Evolutionary conservation across 371 early-diverging fungal species (phyloP).

Genomic region (Mortierella sp.): DNA sequence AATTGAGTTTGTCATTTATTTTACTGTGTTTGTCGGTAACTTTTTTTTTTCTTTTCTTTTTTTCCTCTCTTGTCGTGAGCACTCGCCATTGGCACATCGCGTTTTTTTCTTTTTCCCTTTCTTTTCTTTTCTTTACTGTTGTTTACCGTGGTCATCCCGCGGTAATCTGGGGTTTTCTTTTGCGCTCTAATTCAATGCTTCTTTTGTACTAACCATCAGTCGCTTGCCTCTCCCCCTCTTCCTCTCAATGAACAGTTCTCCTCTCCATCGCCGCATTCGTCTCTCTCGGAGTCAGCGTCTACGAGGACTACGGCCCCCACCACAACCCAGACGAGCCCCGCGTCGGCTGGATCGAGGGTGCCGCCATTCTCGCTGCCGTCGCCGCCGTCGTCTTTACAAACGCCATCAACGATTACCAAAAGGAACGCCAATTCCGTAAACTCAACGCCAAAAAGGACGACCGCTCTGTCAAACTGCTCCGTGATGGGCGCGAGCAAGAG

Average conservation of each 20-base stretch:
- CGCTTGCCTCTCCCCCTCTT: constrained; percentile 37
- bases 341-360: constrained; percentile 72
- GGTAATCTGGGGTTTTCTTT: not conserved
- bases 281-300: constrained; percentile 84
- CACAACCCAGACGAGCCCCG: constrained; percentile 72
- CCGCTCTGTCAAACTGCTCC: constrained; percentile 79
- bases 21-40: not conserved
- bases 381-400: constrained; percentile 93
- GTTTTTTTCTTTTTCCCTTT: not conserved
- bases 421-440: constrained; percentile 95
- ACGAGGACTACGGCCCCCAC: constrained; percentile 72
- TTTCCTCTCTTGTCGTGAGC: not conserved
- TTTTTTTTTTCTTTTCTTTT: no score
- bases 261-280: constrained; percentile 82
- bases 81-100: not conserved
- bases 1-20: not conserved
- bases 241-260: constrained; percentile 60
- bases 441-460: constrained; percentile 94
- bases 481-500: constrained; percentile 83
- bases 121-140: not conserved
- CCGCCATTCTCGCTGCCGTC: constrained; percentile 90
- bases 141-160: not conserved
- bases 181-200: not conserved
- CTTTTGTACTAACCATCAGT: not conserved
- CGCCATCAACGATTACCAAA: constrained; percentile 96